Conservation (phyloP, 2,329 filamentous ascomycete species). For the Aspergillus sp. region DNA sequence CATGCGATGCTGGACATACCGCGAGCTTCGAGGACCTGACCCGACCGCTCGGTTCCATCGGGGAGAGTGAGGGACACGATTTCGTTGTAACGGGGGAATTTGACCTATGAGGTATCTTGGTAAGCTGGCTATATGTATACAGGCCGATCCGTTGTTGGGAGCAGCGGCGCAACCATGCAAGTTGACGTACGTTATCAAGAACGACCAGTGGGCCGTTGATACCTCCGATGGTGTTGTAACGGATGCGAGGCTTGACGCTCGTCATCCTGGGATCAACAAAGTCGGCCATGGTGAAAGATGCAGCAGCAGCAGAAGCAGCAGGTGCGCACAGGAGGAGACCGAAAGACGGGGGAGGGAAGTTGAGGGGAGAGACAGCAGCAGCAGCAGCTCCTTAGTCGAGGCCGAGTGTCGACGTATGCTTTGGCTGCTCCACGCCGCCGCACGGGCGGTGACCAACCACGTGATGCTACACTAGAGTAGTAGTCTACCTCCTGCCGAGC, state of each 20-base stretch:
- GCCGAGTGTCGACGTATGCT: constrained; percentile 10
- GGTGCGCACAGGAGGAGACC: background rate
- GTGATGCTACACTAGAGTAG: background rate
- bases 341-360: constrained; percentile 14
- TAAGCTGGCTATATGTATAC: constrained; percentile 17
- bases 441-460: constrained; percentile 7
- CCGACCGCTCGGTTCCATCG: constrained; percentile 89
- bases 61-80: constrained; percentile 95
- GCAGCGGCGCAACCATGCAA: background rate
- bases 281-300: constrained; percentile 39
- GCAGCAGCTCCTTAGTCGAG: constrained; percentile 10
- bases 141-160: background rate
- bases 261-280: constrained; percentile 50
- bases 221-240: constrained; percentile 98
- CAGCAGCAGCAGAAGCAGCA: constrained; percentile 12
- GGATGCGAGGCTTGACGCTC: constrained; percentile 69
- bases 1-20: constrained; percentile 55
- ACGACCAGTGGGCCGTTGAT: constrained; percentile 98
- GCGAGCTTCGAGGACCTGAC: constrained; percentile 96
- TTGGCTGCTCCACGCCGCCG: constrained; percentile 5
- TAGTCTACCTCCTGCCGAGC: background rate
- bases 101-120: constrained; percentile 64
- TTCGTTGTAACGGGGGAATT: constrained; percentile 96
- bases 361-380: constrained; percentile 16
- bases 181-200: constrained; percentile 80